These are phyloP conservation scores for Colletotrichum plurivorum DNA, from an alignment of 2,329 filamentous ascomycete genomes.

Conservation along the genomic window DNA sequence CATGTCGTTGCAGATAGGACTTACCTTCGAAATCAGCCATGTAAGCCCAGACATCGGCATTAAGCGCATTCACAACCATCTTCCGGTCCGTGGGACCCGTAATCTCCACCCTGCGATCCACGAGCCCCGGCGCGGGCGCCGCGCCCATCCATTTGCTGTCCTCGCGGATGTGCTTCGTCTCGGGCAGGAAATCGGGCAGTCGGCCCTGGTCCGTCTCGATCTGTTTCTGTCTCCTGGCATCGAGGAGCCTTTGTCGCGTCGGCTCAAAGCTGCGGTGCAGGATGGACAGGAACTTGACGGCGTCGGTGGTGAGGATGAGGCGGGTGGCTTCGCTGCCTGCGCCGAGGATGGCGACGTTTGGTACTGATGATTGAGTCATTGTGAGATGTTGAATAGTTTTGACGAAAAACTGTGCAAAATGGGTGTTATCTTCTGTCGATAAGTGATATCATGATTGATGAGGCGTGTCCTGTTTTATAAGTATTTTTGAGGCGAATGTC, in stretches of 20 bases:
- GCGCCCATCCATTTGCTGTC: conserved; percentile 90
- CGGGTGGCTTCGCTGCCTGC: conserved; percentile 78
- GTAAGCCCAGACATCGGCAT: conserved; percentile 92
- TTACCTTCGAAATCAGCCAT: conserved; percentile 87
- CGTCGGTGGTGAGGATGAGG: conserved; percentile 88
- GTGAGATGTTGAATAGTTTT: not conserved
- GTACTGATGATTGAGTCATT: conserved; percentile 23
- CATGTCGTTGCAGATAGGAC: too few relatives aligned
- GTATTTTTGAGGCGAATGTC: not conserved
- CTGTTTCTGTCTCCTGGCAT: conserved; percentile 84
- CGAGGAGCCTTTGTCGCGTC: conserved; percentile 84
- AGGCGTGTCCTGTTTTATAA: not conserved
- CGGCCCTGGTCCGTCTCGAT: conserved; percentile 87
- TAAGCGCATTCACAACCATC: conserved; percentile 94
- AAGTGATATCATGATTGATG: not conserved
- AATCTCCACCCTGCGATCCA: conserved; percentile 90
- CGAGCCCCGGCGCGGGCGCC: conserved; percentile 84
- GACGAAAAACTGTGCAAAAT: not conserved
- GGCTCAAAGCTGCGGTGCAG: conserved; percentile 89
- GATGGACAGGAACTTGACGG: conserved; percentile 85
- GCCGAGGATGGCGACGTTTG: conserved; percentile 81
- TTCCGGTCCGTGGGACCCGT: conserved; percentile 92
- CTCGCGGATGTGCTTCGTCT: conserved; percentile 90
- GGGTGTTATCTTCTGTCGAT: not conserved
- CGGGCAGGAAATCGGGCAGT: conserved; percentile 87